Evolutionary conservation across 2,329 filamentous ascomycete genomes (phyloP), one percentile per base, ranked within the genome.

Genomic region (Pseudogymnoascus sp.): DNA sequence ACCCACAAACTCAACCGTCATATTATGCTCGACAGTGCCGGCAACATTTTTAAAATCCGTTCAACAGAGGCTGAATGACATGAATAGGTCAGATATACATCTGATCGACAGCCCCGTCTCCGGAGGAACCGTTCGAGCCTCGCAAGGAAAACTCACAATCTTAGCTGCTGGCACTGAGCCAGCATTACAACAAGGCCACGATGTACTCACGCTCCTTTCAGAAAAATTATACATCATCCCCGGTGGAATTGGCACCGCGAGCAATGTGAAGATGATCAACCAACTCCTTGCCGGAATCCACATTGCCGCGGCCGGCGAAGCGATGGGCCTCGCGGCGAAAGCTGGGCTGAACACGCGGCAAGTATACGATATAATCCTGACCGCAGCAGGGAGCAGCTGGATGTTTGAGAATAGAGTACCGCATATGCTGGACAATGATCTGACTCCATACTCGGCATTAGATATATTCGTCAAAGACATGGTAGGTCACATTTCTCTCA

Each of bases 21-120:
- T 91, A 40, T 79, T 91, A 35, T 88, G 84, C 73, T 89, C 86
- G 1, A 92, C 89, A 0, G 87, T 90, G 1, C 82, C 88, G 0
- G 86, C 86, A 18, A 80, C 81, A 21, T 88, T 89, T 69, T 82
- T 86, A 1, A 80, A 84, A 69, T 80, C 79, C 14, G 80, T 91
- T 8, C 80, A 82, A 18, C 76, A 78, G 62, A 76, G 85, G 67
- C 77, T 91, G 1, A 76, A 77, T 61, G 76, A 79, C 8, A 74
- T 79, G 33, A 83, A 82, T 10, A 79, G 88, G 5, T 72, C 74
- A 1, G 89, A 92, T 70, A 80, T 92, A 31, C 77, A 79, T 60
- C 81, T 91, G 61, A 81, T 92, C 60, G 89, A 91, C 73, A 82
- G 83, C 21, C 89, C 89, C 0, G 89, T 92, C 0, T 90, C 87